Percentiles rank a stretch among this genome's conserved stretches.
Evolutionary conservation across 139 green algal genomes (phyloP).

Genomic region (Edaphochlamys debaryana): DNA sequence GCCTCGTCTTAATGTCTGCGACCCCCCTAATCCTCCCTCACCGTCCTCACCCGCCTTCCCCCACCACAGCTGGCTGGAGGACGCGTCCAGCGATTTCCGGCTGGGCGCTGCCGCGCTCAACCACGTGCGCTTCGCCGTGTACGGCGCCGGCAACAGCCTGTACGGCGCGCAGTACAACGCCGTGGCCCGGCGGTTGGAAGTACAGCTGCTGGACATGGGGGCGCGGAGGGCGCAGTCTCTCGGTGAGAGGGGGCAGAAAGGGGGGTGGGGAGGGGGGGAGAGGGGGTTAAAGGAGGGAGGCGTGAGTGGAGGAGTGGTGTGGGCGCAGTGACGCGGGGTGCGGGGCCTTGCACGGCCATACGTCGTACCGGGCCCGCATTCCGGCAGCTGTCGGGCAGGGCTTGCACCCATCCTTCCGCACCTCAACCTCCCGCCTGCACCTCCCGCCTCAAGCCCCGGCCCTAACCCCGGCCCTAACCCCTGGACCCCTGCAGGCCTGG

Average conservation of each 20-base stretch:
- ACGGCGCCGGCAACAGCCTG: slow-evolving; percentile 66
- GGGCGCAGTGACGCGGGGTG: neutral
- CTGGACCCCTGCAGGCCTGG: slow-evolving; percentile 28
- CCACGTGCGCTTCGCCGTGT: slow-evolving; percentile 60
- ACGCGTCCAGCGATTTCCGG: slow-evolving; percentile 69
- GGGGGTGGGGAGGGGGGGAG: too few species aligned
- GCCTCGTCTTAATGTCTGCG: too few species aligned
- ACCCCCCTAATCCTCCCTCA: too few species aligned
- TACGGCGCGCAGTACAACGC: slow-evolving; percentile 68
- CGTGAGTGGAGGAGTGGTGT: neutral
- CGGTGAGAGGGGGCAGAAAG: neutral
- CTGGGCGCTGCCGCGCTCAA: slow-evolving; percentile 53
- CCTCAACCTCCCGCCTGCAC: too few species aligned
- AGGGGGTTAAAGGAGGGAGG: too few species aligned
- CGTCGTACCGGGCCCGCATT: too few species aligned
- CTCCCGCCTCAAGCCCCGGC: too few species aligned
- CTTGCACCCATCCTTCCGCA: too few species aligned
- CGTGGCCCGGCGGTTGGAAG: slow-evolving; percentile 47
- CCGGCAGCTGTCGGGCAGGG: too few species aligned
- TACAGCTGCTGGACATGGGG: slow-evolving; percentile 58
- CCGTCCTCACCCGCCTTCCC: too few species aligned
- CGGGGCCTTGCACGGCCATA: too few species aligned
- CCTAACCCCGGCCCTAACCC: too few species aligned
- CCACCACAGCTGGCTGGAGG: slow-evolving; percentile 70
- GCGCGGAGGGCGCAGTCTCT: slow-evolving; percentile 34